Evolutionary conservation across 441 rosid genomes (phyloP), one percentile per base, ranked within the genome.

Genomic region (Gossypium lobatum): DNA sequence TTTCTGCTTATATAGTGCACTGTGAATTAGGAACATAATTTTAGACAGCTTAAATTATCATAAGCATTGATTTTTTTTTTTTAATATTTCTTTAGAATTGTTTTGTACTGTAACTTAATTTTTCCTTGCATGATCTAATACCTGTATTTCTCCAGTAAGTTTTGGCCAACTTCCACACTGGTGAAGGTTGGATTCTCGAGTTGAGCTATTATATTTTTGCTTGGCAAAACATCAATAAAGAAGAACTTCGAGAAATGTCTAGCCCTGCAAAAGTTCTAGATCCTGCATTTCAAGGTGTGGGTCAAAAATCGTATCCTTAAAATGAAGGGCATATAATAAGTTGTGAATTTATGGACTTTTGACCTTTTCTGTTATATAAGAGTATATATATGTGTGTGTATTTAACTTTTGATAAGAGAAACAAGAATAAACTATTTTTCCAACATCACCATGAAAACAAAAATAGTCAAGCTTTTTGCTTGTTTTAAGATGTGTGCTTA

Each of bases 241-340:
- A 48, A 66, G 64, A 26, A 64, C 71, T 71, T 58, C 14, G 55
- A 77, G 64, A 76, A 63, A 95, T 96, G 99, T 90, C 99, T 77
- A 86, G 85, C 78, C 78, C 99, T 65, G 74, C 87, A 50, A 93
- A 96, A 83, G 81, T 81, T 68, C 75, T 89, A 84, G 99, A 96
- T 83, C 97, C 97, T 80, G 97, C 97, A 52, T 96, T 96, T 82
- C 98, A 91, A 76, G 97, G 98, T 80, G 92, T 80, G 31, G 99
- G 99, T 17, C 97, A 93, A 83, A 92, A 89, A 89, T 76, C 80
- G 99, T 93, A 95, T 91, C 93, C 96, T 89, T 79, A 64, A 48
- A 20, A 21, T 4, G 62, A 76, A 23, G 16, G 71, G 52, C 31
- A 62, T 55, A 28, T 76, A 42, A 37, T 73, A 25, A 26, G 75